Evolutionary conservation across 352 stramenopile genomes (phyloP), one percentile per base, ranked within the genome.

Genomic region (Pythium dissotocum): DNA sequence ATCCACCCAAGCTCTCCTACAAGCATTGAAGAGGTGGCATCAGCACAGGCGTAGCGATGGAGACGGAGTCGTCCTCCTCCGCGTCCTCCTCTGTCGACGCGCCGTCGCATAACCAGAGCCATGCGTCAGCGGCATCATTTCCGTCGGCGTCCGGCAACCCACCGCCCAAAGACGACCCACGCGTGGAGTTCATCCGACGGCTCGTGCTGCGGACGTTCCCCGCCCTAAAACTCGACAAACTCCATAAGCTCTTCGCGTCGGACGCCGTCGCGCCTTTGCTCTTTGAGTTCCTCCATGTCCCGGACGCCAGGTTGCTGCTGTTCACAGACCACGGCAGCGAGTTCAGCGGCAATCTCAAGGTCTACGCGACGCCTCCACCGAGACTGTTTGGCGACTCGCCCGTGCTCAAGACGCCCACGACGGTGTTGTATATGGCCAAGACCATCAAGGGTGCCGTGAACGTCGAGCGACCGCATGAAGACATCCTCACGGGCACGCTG

Each of bases 361-460:
- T 90, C 36, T 93, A 93, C 61, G 71, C 82, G 1, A 77, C 77
- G n/a, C 85, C 85, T 0, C 85, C 82, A 2, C 73, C 80, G 10
- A 51, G 68, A 18, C 70, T 93, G 26, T 90, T 90, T 54, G 68
- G 60, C 3, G 49, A 66, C n/a, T 69, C 67, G 24, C 67, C 62
- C 2, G 51, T 75, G 12, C 60, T 72, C 30, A 69, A 59, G 28
- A 71, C 69, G 12, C 72, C 67, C 3, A 77, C 84, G 56, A 88
- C 80, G 6, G 80, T 95, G 33, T 42, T 95, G 53, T 95, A 93
- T 71, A 64, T 92, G 52, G 71, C 89, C 65, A 95, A 95, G 72
- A 85, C 78, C 14, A 69, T 80, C 33, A 91, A 92, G 44, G 79
- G 70, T 8, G 63, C 83, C 7, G 80, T 95, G 63, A 89, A 83